These are phyloP conservation scores for Daldinia concentrica DNA, from an alignment of 495 filamentous ascomycete species.

Conservation along the genomic window DNA sequence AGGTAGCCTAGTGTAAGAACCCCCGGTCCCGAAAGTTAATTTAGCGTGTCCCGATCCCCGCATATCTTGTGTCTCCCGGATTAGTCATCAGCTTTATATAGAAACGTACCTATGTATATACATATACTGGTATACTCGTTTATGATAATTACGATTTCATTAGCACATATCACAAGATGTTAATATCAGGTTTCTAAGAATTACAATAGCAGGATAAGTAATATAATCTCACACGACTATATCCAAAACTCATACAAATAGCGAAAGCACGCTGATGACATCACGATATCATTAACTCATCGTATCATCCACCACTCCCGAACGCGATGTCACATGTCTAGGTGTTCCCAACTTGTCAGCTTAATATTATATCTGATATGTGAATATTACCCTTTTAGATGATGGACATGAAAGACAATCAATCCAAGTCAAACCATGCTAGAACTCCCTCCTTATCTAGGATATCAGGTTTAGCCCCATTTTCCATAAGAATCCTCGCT, in stretches of 20 bases:
- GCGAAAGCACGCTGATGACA: neutral
- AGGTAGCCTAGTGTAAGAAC: neutral
- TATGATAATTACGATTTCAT: no score
- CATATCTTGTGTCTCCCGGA: constrained; percentile 3
- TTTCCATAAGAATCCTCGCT: no score
- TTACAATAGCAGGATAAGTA: neutral
- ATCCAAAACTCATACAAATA: neutral
- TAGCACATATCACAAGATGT: no score
- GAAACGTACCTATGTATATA: no score
- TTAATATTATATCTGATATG: no score
- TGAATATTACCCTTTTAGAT: neutral
- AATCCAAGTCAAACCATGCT: no score
- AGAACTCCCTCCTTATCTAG: no score
- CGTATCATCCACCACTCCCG: neutral
- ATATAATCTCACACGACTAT: neutral
- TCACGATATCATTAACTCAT: neutral
- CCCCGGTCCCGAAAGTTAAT: neutral
- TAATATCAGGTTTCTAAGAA: no score
- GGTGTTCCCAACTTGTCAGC: neutral
- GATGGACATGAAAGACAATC: no score
- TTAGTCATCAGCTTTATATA: constrained; percentile 17
- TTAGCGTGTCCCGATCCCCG: constrained; percentile 22
- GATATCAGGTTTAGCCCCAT: no score
- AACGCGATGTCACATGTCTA: neutral
- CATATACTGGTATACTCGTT: no score